Evolutionary conservation across 2,329 filamentous ascomycete genomes (phyloP).

Genomic region (Trichoderma breve): DNA sequence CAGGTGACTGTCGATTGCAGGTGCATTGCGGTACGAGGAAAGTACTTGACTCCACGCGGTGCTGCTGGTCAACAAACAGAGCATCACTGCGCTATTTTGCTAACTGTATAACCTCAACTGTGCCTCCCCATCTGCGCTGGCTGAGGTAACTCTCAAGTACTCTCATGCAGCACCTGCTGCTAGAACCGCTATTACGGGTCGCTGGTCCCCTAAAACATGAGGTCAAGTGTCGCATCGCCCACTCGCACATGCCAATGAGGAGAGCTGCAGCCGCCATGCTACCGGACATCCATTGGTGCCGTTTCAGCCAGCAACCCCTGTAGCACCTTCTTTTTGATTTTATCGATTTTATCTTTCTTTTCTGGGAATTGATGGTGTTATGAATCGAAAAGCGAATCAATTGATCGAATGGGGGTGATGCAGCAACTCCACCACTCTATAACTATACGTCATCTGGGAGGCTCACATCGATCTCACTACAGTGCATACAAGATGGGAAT

Average conservation of each 20-base stretch:
- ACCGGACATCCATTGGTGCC: neutral
- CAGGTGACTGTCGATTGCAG: conserved; percentile 15
- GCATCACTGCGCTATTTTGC: neutral
- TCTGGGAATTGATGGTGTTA: neutral
- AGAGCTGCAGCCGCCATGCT: neutral
- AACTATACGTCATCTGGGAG: neutral
- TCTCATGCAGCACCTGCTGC: neutral
- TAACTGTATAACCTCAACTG: neutral
- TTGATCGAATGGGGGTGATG: neutral
- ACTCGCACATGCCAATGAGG: neutral
- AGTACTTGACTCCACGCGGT: neutral
- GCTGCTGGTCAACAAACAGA: neutral
- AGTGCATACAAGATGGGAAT: neutral
- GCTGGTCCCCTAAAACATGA: neutral
- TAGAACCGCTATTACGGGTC: conserved; percentile 1
- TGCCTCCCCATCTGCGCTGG: neutral
- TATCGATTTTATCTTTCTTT: neutral
- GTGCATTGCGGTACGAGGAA: neutral
- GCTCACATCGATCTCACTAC: neutral
- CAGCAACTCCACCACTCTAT: neutral
- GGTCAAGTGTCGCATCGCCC: neutral
- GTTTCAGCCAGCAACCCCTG: conserved; percentile 1
- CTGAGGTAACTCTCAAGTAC: neutral
- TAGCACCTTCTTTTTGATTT: neutral
- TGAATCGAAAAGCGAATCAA: neutral